A percentile compares a stretch with the other conserved stretches of the same genome.
Conservation (phyloP, 164 flowering plant species). For the Nelumbo lutea region DNA sequence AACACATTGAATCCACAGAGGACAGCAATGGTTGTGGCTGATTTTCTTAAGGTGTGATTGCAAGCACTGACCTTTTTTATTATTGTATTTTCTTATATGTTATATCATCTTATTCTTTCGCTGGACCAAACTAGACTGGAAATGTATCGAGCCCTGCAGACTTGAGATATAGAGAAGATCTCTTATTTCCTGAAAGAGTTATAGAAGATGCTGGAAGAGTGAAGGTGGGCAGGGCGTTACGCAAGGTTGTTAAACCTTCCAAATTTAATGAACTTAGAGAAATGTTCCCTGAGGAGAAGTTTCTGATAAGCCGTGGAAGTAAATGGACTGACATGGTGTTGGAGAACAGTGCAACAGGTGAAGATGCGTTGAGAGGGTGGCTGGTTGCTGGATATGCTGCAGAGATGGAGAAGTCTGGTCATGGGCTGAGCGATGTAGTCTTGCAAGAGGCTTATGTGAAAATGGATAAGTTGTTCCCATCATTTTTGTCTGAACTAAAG, state of each 20-base stretch:
- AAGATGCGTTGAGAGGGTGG: constrained; percentile 96
- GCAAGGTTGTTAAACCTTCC: constrained; percentile 58
- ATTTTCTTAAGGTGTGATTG: constrained; percentile 63
- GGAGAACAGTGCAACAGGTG: constrained; percentile 75
- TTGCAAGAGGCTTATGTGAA: constrained; percentile 64
- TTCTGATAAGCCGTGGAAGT: constrained; percentile 40
- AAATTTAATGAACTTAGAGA: constrained; percentile 46
- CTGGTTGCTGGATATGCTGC: constrained; percentile 87
- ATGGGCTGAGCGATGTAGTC: constrained; percentile 12
- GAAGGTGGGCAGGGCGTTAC: constrained; percentile 66
- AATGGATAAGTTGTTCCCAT: constrained; percentile 45
- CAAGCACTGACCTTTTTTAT: neutral
- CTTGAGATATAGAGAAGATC: constrained; percentile 80
- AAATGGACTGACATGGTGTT: constrained; percentile 69
- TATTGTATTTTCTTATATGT: neutral
- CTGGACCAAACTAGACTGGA: constrained; percentile 45
- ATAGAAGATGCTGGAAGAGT: constrained; percentile 83
- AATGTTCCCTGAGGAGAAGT: constrained; percentile 68
- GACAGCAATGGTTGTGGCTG: constrained; percentile 81
- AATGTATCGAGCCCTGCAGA: constrained; percentile 80
- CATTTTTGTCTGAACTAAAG: constrained; percentile 58
- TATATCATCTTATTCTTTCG: neutral
- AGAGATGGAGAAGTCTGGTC: constrained; percentile 29
- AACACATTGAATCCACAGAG: constrained; percentile 93
- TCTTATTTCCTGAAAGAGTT: constrained; percentile 68